Conservation (phyloP, 768 basidiomycete species). For the Russula ochroleuca region DNA sequence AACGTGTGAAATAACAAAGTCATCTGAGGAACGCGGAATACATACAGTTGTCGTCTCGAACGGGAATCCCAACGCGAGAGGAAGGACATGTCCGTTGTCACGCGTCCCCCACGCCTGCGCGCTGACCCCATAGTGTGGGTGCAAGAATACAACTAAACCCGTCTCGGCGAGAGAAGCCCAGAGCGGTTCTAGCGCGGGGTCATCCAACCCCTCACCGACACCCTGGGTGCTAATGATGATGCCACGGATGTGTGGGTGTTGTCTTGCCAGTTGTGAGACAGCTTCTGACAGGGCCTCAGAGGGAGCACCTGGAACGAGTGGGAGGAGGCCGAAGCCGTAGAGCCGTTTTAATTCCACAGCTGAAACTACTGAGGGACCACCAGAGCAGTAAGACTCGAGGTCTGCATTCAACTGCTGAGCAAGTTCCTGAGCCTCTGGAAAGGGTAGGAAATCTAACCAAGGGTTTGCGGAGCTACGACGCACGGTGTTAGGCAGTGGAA, state of each 20-base stretch:
- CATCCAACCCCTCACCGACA: constrained; percentile 76
- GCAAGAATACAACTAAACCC: constrained; percentile 74
- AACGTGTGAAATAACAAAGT: neutral
- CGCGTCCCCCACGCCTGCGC: constrained; percentile 67
- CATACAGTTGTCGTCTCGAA: constrained; percentile 85
- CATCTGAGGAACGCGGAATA: constrained; percentile 15
- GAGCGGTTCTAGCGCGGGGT: constrained; percentile 69
- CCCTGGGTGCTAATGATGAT: constrained; percentile 82
- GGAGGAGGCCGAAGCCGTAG: constrained; percentile 81
- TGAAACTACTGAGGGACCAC: constrained; percentile 45
- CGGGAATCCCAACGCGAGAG: constrained; percentile 83
- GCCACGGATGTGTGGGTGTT: constrained; percentile 60
- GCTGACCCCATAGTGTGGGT: constrained; percentile 84
- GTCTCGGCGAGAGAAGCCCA: constrained; percentile 73
- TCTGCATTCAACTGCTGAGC: constrained; percentile 72
- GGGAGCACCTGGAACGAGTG: constrained; percentile 65
- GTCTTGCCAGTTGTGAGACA: constrained; percentile 58
- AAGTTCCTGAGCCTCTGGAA: constrained; percentile 58
- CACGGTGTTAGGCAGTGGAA: neutral
- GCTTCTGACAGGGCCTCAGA: constrained; percentile 54
- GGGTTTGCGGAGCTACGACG: constrained; percentile 75
- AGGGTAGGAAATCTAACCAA: constrained; percentile 83
- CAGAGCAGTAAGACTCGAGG: constrained; percentile 73
- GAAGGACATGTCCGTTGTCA: constrained; percentile 83
- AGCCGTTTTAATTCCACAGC: constrained; percentile 51